Conservation (phyloP, 495 filamentous ascomycete species). For the Xylaria sp. region DNA sequence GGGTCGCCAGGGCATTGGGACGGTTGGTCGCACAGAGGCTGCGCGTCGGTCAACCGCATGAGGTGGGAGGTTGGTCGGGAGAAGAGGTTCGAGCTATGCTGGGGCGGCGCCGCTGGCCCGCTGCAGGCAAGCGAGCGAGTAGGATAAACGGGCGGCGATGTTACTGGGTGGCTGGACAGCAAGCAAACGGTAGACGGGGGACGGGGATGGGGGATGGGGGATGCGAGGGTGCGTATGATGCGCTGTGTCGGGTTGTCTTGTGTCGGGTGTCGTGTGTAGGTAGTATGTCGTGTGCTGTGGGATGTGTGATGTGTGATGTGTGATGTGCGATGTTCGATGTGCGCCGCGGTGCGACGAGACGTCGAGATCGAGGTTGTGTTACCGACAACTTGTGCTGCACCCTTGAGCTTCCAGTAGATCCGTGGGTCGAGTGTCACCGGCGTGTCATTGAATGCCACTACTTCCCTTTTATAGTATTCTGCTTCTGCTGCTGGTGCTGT, state of each 20-base stretch:
- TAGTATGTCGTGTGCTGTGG: no score
- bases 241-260: background rate
- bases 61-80: conserved; percentile 29
- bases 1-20: conserved; percentile 91
- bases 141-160: background rate
- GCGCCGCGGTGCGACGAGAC: conserved; percentile 7
- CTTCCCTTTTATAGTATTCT: conserved; percentile 9
- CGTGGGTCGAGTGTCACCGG: conserved; percentile 13
- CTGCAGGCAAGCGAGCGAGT: conserved; percentile 29
- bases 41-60: conserved; percentile 45
- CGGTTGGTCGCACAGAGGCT: conserved; percentile 42
- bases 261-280: no score
- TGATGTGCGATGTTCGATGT: background rate
- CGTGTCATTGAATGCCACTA: conserved; percentile 17
- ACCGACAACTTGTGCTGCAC: background rate
- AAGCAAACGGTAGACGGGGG: background rate
- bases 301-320: no score
- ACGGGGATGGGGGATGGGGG: no score
- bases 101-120: conserved; percentile 6
- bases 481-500: background rate
- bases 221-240: background rate
- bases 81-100: background rate
- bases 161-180: conserved; percentile 5
- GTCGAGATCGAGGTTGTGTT: conserved; percentile 14
- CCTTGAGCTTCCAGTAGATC: conserved; percentile 4